Evolutionary conservation across 371 early-diverging fungal genomes (phyloP).

Genomic region (Haplosporangium sp.): DNA sequence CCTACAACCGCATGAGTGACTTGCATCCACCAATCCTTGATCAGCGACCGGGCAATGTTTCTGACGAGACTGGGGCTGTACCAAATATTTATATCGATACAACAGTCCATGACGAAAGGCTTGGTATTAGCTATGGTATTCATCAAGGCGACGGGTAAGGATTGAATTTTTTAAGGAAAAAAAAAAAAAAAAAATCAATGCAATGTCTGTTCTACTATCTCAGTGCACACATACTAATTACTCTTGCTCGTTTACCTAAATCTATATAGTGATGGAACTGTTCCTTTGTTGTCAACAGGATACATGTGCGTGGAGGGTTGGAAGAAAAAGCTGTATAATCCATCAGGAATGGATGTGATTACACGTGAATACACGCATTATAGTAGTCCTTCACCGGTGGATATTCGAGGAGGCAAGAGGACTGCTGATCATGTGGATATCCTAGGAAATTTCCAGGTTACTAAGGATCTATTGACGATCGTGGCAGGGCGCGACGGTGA

Average conservation of each 20-base stretch:
- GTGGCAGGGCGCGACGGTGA: slow-evolving; percentile 55
- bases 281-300: slow-evolving; percentile 89
- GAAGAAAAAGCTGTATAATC: slow-evolving; percentile 88
- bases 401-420: slow-evolving; percentile 85
- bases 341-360: slow-evolving; percentile 78
- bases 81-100: slow-evolving; percentile 50
- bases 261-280: slow-evolving; percentile 90
- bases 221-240: neutral
- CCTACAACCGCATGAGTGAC: slow-evolving; percentile 61
- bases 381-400: slow-evolving; percentile 65
- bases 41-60: slow-evolving; percentile 36
- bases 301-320: slow-evolving; percentile 96
- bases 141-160: slow-evolving; percentile 50
- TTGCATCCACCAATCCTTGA: slow-evolving; percentile 40
- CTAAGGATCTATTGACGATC: slow-evolving; percentile 58
- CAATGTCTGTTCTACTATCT: neutral
- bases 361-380: slow-evolving; percentile 84
- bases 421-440: slow-evolving; percentile 94
- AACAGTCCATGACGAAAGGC: slow-evolving; percentile 33
- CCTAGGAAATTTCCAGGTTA: slow-evolving; percentile 79
- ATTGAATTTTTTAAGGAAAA: neutral
- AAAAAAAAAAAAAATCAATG: neutral
- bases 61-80: slow-evolving; percentile 40
- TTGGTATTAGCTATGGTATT: slow-evolving; percentile 51
- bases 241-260: slow-evolving; percentile 8